Conservation (phyloP, 2,329 filamentous ascomycete species). For the Lasiodiplodia citricola region DNA sequence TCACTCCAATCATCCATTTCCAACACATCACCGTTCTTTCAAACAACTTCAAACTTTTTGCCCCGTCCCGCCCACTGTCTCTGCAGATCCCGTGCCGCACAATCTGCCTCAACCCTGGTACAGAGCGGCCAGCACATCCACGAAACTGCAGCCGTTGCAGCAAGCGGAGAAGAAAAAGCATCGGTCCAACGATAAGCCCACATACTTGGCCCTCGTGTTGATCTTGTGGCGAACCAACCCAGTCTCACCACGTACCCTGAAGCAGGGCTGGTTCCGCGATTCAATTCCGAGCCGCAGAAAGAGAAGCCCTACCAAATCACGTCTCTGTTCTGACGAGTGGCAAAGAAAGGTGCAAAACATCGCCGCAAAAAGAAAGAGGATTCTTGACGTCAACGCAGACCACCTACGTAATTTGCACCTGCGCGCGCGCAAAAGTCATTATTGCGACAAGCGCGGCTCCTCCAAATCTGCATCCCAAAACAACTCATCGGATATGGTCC, state of each 20-base stretch:
- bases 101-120: background rate
- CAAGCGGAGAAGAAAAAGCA: background rate
- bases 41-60: background rate
- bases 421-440: too few relatives aligned
- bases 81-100: background rate
- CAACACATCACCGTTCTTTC: background rate
- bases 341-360: background rate
- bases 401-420: too few relatives aligned
- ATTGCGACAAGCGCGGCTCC: too few relatives aligned
- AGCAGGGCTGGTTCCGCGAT: background rate
- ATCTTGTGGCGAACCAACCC: background rate
- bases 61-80: background rate
- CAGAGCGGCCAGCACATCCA: background rate
- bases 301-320: background rate
- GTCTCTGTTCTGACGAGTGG: background rate
- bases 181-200: background rate
- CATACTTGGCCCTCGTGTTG: background rate
- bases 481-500: background rate
- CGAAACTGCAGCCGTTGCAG: slow-evolving; percentile 5
- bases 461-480: too few relatives aligned
- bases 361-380: too few relatives aligned
- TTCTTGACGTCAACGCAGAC: too few relatives aligned
- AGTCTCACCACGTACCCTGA: background rate
- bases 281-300: background rate
- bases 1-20: background rate